Evolutionary conservation across 1,284 basidiomycete species (phyloP), one percentile per base, ranked within the genome.

Genomic region (Austroboletus niveus): DNA sequence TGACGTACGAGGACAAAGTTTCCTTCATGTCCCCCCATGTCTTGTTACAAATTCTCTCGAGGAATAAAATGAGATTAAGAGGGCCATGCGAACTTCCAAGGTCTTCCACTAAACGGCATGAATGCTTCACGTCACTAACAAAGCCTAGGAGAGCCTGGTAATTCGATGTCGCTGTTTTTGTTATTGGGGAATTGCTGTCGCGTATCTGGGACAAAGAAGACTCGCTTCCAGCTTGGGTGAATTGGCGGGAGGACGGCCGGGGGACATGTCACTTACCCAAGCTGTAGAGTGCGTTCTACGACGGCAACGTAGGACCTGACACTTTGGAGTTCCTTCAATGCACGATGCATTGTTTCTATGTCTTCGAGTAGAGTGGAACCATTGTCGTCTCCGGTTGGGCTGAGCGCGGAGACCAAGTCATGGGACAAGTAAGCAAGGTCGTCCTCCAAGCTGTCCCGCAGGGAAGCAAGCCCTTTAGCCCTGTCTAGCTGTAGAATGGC

Each of bases 21-120:
- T 70, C 70, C 65, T 87, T 93, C 50, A 96, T 85, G 45, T 84
- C 79, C 12, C 63, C 59, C 92, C 92, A 95, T 7, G 91, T 87
- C 62, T 76, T 80, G 27, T 84, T 78, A 39, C 78, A 74, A 24
- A 92, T 66, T 17, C 72, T 73, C 48, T 81, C 72, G 22, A 92
- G 63, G 60, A 89, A 87, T 6, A 59, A 61, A 11, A 83, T 69
- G 9, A 92, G 66, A 58, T 81, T 79, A 20, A 87, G 65, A 11
- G 71, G 68, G 54, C 53, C 55, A 40, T 79, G 58, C 9, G 70
- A 72, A 36, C 48, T 61, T 5, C 54, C 52, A 4, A 58, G 38
- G 62, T 77, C 73, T 72, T 82, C 72, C 38, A 79, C 75, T 59
- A 70, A 49, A 42, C 71, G 58, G 58, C 75, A 79, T 47, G 78